Percentiles rank a stretch among this genome's conserved stretches.
These are phyloP conservation scores for Entophlyctis luteolus DNA, from an alignment of 192 early-diverging fungal genomes.

Conservation along the genomic window DNA sequence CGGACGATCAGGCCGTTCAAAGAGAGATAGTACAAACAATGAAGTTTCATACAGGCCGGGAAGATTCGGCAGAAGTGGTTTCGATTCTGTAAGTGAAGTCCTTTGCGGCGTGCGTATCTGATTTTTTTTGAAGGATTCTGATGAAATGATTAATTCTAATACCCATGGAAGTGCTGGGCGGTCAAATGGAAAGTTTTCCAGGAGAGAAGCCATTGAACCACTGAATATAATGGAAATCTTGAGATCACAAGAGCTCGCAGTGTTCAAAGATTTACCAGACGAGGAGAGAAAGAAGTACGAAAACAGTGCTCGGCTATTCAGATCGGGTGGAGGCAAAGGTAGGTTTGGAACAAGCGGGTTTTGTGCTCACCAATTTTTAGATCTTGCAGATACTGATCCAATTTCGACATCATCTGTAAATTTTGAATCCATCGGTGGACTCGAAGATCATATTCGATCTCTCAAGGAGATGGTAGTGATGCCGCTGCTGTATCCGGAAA, in stretches of 20 bases:
- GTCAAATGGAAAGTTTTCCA: no score
- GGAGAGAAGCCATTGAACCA: constrained; percentile 13
- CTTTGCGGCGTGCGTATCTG: no score
- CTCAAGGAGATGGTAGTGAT: constrained; percentile 76
- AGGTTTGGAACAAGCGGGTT: neutral
- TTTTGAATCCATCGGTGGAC: constrained; percentile 42
- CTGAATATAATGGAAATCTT: constrained; percentile 24
- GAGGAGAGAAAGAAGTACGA: constrained; percentile 22
- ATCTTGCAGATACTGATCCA: constrained; percentile 30
- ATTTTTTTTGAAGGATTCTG: no score
- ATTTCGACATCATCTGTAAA: constrained; percentile 16
- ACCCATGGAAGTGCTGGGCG: no score
- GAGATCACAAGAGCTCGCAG: constrained; percentile 10
- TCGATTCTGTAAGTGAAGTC: constrained; percentile 7
- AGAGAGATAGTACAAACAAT: neutral
- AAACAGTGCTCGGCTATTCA: constrained; percentile 14
- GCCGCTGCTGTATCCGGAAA: constrained; percentile 69
- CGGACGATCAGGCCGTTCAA: neutral
- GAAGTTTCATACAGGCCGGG: neutral
- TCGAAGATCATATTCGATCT: constrained; percentile 52
- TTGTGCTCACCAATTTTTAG: neutral
- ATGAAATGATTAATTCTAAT: no score
- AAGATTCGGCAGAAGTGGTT: neutral
- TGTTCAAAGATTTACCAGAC: constrained; percentile 25
- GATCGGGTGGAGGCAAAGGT: constrained; percentile 18